Evolutionary conservation across 345 rosid genomes (phyloP), one percentile per base, ranked within the genome.

Genomic region (Gossypium mustelinum): DNA sequence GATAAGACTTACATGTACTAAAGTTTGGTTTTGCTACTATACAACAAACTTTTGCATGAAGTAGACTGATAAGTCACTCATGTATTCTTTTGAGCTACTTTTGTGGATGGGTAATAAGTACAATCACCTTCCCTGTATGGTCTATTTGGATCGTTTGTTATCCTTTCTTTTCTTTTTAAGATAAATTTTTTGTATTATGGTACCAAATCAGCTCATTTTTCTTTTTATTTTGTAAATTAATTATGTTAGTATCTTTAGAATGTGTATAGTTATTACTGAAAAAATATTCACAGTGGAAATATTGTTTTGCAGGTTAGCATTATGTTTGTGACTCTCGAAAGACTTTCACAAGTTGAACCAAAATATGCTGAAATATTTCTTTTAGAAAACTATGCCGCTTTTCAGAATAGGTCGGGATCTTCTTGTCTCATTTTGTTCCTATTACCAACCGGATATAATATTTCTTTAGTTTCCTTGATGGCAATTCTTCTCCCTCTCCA

Each of bases 351-450:
- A 81, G 85, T 91, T 39, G 99, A 96, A 76, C 97, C 90, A 69
- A 96, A 93, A 82, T 91, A 93, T 85, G 86, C 95, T 29, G 99
- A 96, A 71, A 84, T 96, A 76, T 86, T 93, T 73, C 97, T 95
- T 76, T 77, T 95, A 78, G 98, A 95, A 87, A 95, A 95, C 76
- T 93, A 96, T 84, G 99, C 97, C 69, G 97, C 99, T 73, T 96
- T 96, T 81, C 99, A 96, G 80, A 96, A 93, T 66, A 96, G 99
- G 99, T 92, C 70, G 18, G 39, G 9, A 44, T 72, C 47, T 39
- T 58, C 41, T 29, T 27, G 12, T 56, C 34, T 16, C 9, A 3
- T 48, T 52, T 4, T 13, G 0, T 11, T 13, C 34, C n/a, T 9
- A 24, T 60, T 27, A 61, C 58, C 61, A 24, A 57, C 14, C 34